Base-by-base conservation (phyloP, 1,139 yeast species). In the Chernovozyma sophiae-reginae region DNA sequence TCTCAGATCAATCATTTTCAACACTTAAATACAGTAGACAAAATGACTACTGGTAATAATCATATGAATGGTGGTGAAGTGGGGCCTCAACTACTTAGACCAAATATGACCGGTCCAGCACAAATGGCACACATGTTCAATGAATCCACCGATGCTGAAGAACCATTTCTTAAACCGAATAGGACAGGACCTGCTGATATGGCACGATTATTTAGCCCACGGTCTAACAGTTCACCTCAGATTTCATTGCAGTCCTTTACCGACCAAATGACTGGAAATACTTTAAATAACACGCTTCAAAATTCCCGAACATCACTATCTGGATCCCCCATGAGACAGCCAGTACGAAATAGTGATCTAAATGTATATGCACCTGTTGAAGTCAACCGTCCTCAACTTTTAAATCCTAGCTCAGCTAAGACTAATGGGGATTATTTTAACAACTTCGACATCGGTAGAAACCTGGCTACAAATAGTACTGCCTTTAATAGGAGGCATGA, bases 1-100 rank as follows among this genome's bases (percentile, higher is more conserved):
- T 79, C 80, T 8, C 80, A 82, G 24, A 70, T 81, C 33, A 77
- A 77, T 38, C 83, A 79, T 53, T 82, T 82, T 56, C 78, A 73
- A 40, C 77, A 81, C 49, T 74, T 81, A 39, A 50, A 68, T 40
- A 72, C 76, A 7, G 83, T 80, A 5, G 89, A 82, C 51, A 76
- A 82, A 35, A 85, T 78, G 3, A 74, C 81, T 20, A 65, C 77
- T 12, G 78, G 65, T 42, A 72, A 64, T 39, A 59, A 75, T 30
- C 77, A 78, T 25, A 47, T 60, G 22, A 51, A 53, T 33, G 48
- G 47, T 15, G 43, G 43, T 25, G 39, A 39, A 23, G 25, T 24
- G 14, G 40, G 42, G 16, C 44, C 51, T 22, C 55, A 55, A 39
- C 65, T 71, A 23, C 56, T 74, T 34, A 60, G 65, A 44, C 81